Evolutionary conservation across 169 alveolate genomes (phyloP).

Genomic region (Babesia bovis): DNA sequence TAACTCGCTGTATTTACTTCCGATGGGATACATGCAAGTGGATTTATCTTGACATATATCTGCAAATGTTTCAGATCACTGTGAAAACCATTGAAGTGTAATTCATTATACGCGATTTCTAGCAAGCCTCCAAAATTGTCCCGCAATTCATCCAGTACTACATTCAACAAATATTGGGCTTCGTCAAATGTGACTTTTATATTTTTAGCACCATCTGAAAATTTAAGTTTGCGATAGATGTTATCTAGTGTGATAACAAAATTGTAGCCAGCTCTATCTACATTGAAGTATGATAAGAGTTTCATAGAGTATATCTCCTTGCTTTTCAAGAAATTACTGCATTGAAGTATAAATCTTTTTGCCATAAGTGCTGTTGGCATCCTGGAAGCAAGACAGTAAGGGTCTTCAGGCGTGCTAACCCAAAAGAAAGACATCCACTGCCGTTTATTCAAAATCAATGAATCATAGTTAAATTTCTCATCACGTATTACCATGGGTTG

Average conservation of each 20-base stretch:
- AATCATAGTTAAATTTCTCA: background rate
- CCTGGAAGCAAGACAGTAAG: slow-evolving; percentile 21
- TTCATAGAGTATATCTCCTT: slow-evolving; percentile 12
- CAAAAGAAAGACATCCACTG: slow-evolving; percentile 30
- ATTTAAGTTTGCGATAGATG: slow-evolving; percentile 1
- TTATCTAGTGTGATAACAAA: slow-evolving; percentile 5
- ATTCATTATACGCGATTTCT: slow-evolving; percentile 20
- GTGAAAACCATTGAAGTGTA: slow-evolving; percentile 2
- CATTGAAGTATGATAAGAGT: background rate
- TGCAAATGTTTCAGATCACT: background rate
- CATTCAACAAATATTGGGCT: background rate
- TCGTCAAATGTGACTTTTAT: slow-evolving; percentile 13
- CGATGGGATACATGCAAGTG: slow-evolving; percentile 34
- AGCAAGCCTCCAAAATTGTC: background rate
- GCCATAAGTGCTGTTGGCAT: slow-evolving; percentile 18
- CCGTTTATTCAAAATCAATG: background rate
- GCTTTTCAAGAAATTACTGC: slow-evolving; percentile 1
- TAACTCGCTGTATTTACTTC: too few species aligned
- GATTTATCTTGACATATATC: slow-evolving; percentile 31
- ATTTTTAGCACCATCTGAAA: background rate
- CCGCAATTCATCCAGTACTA: background rate
- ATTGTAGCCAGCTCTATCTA: background rate
- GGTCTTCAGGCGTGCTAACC: slow-evolving; percentile 42
- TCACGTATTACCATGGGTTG: slow-evolving; percentile 12
- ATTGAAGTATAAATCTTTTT: slow-evolving; percentile 23